Conservation (phyloP, 1,284 basidiomycete species). For the Salmacisia buchloeana region DNA sequence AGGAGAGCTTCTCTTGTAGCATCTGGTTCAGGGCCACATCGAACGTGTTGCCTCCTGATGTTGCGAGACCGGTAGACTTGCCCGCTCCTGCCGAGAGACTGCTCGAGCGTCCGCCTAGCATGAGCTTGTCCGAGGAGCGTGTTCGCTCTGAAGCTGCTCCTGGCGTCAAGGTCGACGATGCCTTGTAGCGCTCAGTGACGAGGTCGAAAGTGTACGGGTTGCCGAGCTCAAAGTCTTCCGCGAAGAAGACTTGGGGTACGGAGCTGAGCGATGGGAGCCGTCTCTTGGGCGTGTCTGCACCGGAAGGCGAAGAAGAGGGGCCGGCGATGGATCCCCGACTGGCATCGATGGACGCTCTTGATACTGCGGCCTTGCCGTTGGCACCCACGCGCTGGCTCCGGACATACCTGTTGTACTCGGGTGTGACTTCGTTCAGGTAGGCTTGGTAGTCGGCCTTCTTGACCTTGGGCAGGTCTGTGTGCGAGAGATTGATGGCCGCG, state of each 20-base stretch:
- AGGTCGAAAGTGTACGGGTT: slow-evolving; percentile 74
- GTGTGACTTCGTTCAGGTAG: slow-evolving; percentile 36
- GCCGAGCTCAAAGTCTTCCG: slow-evolving; percentile 74
- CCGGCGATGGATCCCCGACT: not conserved
- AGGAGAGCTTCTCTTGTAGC: slow-evolving; percentile 84
- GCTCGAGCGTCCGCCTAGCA: not conserved
- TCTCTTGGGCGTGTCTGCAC: slow-evolving; percentile 22
- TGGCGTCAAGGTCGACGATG: slow-evolving; percentile 11
- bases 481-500: slow-evolving; percentile 29
- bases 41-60: slow-evolving; percentile 28
- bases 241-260: slow-evolving; percentile 72
- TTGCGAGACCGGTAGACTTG: not conserved
- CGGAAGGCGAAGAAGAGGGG: not conserved
- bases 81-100: not conserved
- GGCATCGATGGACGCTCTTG: not conserved
- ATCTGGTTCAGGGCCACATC: slow-evolving; percentile 54
- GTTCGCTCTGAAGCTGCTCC: not conserved
- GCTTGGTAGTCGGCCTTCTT: slow-evolving; percentile 32
- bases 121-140: slow-evolving; percentile 1
- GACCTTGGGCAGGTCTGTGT: slow-evolving; percentile 35
- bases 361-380: slow-evolving; percentile 20
- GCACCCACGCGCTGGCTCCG: slow-evolving; percentile 37
- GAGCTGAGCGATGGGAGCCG: slow-evolving; percentile 59
- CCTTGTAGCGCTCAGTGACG: slow-evolving; percentile 63
- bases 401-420: slow-evolving; percentile 45